A percentile compares a stretch with the other conserved stretches of the same genome.
Evolutionary conservation across 2,329 filamentous ascomycete genomes (phyloP).

Genomic region (Stemphylium beticola): DNA sequence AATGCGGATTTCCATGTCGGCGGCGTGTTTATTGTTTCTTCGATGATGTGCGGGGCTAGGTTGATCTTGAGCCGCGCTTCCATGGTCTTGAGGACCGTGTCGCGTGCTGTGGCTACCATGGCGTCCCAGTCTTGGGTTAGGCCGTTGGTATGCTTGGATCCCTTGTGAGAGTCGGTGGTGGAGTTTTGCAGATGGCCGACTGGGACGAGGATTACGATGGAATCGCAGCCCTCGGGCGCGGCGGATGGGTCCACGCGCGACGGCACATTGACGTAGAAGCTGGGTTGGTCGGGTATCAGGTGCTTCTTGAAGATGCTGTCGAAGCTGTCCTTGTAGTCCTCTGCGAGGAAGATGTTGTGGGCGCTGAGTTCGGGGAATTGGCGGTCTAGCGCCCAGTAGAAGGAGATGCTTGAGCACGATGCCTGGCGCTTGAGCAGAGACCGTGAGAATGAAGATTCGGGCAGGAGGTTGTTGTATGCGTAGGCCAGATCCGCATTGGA

Average conservation of each 20-base stretch:
- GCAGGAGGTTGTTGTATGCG: slow-evolving; percentile 73
- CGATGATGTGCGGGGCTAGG: slow-evolving; percentile 58
- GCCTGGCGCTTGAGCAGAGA: slow-evolving; percentile 59
- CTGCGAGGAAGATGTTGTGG: slow-evolving; percentile 80
- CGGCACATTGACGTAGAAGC: slow-evolving; percentile 80
- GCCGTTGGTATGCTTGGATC: slow-evolving; percentile 50
- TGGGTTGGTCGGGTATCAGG: slow-evolving; percentile 69
- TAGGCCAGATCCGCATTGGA: slow-evolving; percentile 78
- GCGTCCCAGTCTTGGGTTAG: slow-evolving; percentile 65
- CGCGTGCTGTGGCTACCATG: slow-evolving; percentile 65
- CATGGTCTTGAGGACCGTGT: slow-evolving; percentile 67
- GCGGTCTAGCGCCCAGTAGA: slow-evolving; percentile 73
- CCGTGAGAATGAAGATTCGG: slow-evolving; percentile 53
- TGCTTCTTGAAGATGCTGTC: slow-evolving; percentile 77
- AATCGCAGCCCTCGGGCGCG: slow-evolving; percentile 69
- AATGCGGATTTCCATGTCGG: slow-evolving; percentile 69
- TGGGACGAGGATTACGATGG: slow-evolving; percentile 73
- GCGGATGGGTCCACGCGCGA: slow-evolving; percentile 71
- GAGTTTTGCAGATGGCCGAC: slow-evolving; percentile 68
- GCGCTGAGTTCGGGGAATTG: slow-evolving; percentile 68
- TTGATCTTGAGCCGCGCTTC: slow-evolving; percentile 64
- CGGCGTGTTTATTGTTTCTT: slow-evolving; percentile 72
- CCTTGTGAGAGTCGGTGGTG: slow-evolving; percentile 47
- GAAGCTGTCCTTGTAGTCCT: slow-evolving; percentile 75
- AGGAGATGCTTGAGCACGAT: slow-evolving; percentile 76